Evolutionary conservation across 1,284 basidiomycete species (phyloP), one percentile per base, ranked within the genome.

Genomic region (Phenoliferia sp.): DNA sequence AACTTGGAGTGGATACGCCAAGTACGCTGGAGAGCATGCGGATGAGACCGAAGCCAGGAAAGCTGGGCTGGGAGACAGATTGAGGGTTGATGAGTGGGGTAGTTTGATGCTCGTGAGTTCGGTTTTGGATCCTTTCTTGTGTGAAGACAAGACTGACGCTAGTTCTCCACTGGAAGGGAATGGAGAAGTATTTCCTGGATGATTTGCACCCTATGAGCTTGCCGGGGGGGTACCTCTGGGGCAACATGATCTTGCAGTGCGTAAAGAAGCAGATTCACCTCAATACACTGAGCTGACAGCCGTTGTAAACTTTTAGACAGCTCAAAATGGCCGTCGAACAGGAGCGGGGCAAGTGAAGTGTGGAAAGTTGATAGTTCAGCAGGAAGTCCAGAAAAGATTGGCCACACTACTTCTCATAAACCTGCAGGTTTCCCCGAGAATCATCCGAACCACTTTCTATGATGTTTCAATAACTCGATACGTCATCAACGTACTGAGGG

Each of bases 171-270:
- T 15, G n/a, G 26, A 9, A 55, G 15, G 69, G 63, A 26, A 60
- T 64, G 65, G 70, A n/a, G 59, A 61, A 36, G 3, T 56, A 66
- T 31, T 72, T 72, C 54, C 61, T 64, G 2, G 70, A 72, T 36
- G 62, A 69, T 9, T 57, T 72, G 2, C 70, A 68, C 31, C 70
- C 70, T 1, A 28, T 63, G 1, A 61, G 66, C 0, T 33, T 72
- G 17, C 70, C 70, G 0, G 70, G 68, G 0, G 65, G 63, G 10
- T 72, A 59, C 52, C 61, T 72, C 5, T 72, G 69, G 59, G 70
- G 70, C 31, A 72, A 72, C 60, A 72, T 72, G 68, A 59, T 72
- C 2, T 19, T 72, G 28, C 66, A 66, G 34, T 50, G 63, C 29
- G 56, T 68, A 2, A 34, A 34, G 3, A 28, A 54, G 2, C 22